Evolutionary conservation across 2,329 filamentous ascomycete species (phyloP).

Genomic region (Penicillium sp.): DNA sequence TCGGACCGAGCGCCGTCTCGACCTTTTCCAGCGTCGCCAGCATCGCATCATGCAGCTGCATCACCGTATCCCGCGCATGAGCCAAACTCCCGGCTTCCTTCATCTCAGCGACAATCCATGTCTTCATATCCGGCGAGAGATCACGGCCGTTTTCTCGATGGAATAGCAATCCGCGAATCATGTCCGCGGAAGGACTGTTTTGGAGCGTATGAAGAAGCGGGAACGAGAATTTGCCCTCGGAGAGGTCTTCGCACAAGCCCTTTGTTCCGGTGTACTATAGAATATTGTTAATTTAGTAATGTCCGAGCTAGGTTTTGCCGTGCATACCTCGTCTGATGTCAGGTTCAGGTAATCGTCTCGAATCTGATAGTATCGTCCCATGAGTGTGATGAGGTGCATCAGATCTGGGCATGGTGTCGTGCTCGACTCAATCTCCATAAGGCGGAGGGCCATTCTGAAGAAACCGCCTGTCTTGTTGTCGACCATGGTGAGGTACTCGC

Average conservation of each 20-base stretch:
- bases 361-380: slow-evolving; percentile 36
- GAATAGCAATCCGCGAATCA: background rate
- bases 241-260: slow-evolving; percentile 49
- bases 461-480: slow-evolving; percentile 32
- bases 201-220: slow-evolving; percentile 25
- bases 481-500: slow-evolving; percentile 33
- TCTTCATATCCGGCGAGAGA: slow-evolving; percentile 2
- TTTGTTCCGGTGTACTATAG: slow-evolving; percentile 43
- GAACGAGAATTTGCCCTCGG: slow-evolving; percentile 51
- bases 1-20: background rate
- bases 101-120: slow-evolving; percentile 8
- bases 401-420: background rate
- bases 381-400: slow-evolving; percentile 18
- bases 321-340: slow-evolving; percentile 23
- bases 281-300: background rate
- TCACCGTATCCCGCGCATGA: background rate
- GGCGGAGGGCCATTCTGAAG: slow-evolving; percentile 25
- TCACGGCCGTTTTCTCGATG: background rate
- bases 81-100: slow-evolving; percentile 1
- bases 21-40: background rate
- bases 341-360: slow-evolving; percentile 37
- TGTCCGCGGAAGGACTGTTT: background rate
- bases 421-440: slow-evolving; percentile 17
- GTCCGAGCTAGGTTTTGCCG: background rate
- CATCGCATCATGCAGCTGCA: background rate